A percentile compares a stretch with the other conserved stretches of the same genome.
These are phyloP conservation scores for Tarenaya hassleriana DNA, from an alignment of 345 rosid species.

Conservation along the genomic window DNA sequence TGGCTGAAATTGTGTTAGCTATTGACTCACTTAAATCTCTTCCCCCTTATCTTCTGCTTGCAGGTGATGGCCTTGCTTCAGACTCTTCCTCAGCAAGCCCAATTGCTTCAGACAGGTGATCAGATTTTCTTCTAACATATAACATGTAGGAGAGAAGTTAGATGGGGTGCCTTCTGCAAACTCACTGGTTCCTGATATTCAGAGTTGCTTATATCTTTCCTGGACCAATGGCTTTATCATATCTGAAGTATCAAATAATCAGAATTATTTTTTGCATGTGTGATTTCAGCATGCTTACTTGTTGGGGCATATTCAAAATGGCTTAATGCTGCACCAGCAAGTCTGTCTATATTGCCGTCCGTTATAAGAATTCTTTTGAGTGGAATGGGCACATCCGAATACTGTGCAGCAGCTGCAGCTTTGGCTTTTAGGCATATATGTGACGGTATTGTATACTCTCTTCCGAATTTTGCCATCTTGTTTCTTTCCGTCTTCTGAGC, in stretches of 20 bases:
- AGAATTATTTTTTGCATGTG: conserved; percentile 16
- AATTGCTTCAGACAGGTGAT: conserved; percentile 88
- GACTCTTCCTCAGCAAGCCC: conserved; percentile 83
- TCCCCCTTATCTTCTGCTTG: conserved; percentile 17
- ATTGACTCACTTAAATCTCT: conserved; percentile 9
- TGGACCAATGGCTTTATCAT: conserved; percentile 5
- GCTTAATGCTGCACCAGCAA: conserved; percentile 78
- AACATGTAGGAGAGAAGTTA: conserved; percentile 11
- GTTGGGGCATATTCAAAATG: conserved; percentile 98
- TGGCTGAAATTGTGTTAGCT: conserved; percentile 13
- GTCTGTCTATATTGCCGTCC: conserved; percentile 64
- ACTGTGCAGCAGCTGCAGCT: conserved; percentile 98
- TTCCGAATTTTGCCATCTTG: too few relatives aligned
- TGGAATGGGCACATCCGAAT: conserved; percentile 93
- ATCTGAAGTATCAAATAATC: conserved; percentile 13
- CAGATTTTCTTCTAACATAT: conserved; percentile 17
- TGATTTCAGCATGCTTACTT: conserved; percentile 81
- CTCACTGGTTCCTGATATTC: conserved; percentile 12
- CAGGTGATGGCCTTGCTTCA: conserved; percentile 88
- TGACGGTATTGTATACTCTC: conserved; percentile 53
- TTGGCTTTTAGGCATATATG: conserved; percentile 90
- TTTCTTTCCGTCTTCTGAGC: too few relatives aligned
- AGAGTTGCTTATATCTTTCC: conserved; percentile 12
- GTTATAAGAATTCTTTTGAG: conserved; percentile 66
- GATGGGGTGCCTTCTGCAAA: conserved; percentile 14